Evolutionary conservation across 495 filamentous ascomycete species (phyloP).

Genomic region (Neurospora africana): DNA sequence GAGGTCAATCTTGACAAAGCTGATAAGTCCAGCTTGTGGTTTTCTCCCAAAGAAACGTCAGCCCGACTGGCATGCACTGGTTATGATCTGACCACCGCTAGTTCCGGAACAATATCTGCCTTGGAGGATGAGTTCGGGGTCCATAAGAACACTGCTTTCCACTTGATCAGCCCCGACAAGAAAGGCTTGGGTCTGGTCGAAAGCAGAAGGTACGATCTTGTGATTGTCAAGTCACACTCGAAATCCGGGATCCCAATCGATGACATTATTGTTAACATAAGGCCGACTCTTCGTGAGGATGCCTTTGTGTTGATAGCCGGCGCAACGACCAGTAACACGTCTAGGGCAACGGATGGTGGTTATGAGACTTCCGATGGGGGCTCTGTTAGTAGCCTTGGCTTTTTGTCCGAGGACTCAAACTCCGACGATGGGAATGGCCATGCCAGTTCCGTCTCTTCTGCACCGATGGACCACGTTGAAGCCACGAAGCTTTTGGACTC

Average conservation of each 20-base stretch:
- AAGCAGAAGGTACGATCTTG: background rate
- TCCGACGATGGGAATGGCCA: background rate
- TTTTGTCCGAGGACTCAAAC: background rate
- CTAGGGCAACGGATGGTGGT: background rate
- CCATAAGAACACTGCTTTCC: background rate
- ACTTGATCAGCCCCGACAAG: background rate
- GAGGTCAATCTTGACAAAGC: constrained; percentile 14
- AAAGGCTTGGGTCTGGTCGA: background rate
- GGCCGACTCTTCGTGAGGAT: background rate
- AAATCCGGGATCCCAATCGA: background rate
- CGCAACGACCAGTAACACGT: background rate
- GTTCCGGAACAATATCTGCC: background rate
- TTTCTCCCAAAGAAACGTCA: background rate
- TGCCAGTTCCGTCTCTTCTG: background rate
- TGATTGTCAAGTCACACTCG: background rate
- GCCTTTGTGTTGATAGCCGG: background rate
- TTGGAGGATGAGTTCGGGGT: background rate
- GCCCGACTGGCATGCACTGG: background rate
- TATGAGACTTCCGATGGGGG: background rate
- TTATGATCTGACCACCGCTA: background rate
- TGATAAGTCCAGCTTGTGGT: constrained; percentile 1
- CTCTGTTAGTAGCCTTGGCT: background rate
- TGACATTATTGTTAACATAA: background rate
- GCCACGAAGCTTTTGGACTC: background rate
- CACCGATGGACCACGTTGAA: background rate